These are phyloP conservation scores for Pichia kudriavzevii DNA, from an alignment of 1,139 yeast species.

Conservation along the genomic window DNA sequence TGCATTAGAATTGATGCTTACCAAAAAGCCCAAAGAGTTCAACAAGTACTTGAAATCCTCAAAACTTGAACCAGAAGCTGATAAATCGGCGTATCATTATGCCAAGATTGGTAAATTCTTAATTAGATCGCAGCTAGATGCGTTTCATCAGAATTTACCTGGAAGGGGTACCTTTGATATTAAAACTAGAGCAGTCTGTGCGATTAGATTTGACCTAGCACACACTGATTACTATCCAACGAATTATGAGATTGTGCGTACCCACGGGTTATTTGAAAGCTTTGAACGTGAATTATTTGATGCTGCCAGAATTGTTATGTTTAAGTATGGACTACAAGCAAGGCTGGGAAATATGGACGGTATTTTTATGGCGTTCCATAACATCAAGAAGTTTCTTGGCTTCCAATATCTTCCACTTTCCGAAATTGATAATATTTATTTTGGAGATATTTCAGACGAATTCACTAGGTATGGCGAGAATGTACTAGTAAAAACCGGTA, in stretches of 20 bases:
- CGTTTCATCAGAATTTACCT: slow-evolving; percentile 68
- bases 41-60: slow-evolving; percentile 16
- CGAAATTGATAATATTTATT: slow-evolving; percentile 59
- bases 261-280: slow-evolving; percentile 63
- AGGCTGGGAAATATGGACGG: slow-evolving; percentile 97
- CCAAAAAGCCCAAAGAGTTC: slow-evolving; percentile 39
- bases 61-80: slow-evolving; percentile 10
- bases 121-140: slow-evolving; percentile 88
- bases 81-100: slow-evolving; percentile 52
- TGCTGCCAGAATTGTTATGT: slow-evolving; percentile 63
- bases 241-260: slow-evolving; percentile 57
- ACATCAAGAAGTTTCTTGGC: slow-evolving; percentile 73
- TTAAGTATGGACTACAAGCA: slow-evolving; percentile 86
- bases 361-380: slow-evolving; percentile 85
- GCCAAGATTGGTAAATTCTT: slow-evolving; percentile 61
- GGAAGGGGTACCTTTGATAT: slow-evolving; percentile 91
- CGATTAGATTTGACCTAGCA: slow-evolving; percentile 72
- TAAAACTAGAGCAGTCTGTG: slow-evolving; percentile 85
- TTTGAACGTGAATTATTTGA: slow-evolving; percentile 76
- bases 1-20: slow-evolving; percentile 64
- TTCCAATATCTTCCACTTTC: slow-evolving; percentile 77
- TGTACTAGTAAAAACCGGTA: slow-evolving; percentile 8
- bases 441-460: slow-evolving; percentile 25
- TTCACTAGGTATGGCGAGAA: slow-evolving; percentile 4
- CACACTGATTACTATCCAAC: slow-evolving; percentile 49